Evolutionary conservation across 345 rosid species (phyloP).

Genomic region (Aquilaria yunnanensis): DNA sequence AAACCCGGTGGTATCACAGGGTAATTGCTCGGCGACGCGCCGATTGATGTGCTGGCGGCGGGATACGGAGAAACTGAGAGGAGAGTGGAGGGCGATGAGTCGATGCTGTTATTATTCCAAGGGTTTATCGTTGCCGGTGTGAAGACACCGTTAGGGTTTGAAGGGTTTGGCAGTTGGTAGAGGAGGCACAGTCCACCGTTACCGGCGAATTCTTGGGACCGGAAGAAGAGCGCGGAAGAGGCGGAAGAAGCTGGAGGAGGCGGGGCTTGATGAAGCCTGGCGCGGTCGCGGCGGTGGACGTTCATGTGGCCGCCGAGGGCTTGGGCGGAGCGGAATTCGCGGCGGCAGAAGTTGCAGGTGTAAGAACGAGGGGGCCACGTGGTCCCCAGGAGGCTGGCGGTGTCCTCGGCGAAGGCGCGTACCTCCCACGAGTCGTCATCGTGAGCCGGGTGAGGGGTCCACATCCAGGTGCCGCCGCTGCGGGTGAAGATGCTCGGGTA

Average conservation of each 20-base stretch:
- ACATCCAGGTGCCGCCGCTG: slow-evolving; percentile 39
- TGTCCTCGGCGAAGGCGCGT: slow-evolving; percentile 83
- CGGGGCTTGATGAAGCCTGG: slow-evolving; percentile 60
- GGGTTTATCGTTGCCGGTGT: slow-evolving; percentile 7
- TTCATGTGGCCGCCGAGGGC: slow-evolving; percentile 99
- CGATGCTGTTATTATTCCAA: slow-evolving; percentile 16
- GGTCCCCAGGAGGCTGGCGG: slow-evolving; percentile 60
- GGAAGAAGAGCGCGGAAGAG: slow-evolving; percentile 27
- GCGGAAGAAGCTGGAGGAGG: slow-evolving; percentile 18
- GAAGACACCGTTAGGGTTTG: slow-evolving; percentile 38
- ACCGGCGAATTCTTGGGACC: slow-evolving; percentile 39
- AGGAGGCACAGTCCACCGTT: slow-evolving; percentile 47
- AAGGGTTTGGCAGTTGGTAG: slow-evolving; percentile 47
- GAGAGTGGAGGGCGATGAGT: slow-evolving; percentile 42
- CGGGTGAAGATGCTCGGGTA: slow-evolving; percentile 13
- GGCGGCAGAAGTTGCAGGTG: slow-evolving; percentile 85
- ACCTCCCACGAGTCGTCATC: slow-evolving; percentile 97
- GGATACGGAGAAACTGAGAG: slow-evolving; percentile 37
- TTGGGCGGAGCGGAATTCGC: slow-evolving; percentile 95
- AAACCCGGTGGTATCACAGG: slow-evolving; percentile 9
- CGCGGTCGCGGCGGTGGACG: slow-evolving; percentile 93
- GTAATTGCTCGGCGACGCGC: neutral
- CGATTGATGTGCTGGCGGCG: slow-evolving; percentile 14
- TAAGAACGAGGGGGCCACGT: slow-evolving; percentile 99
- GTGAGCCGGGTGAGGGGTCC: slow-evolving; percentile 57